phyloP scores from a whole-genome alignment of 1,139 yeast genomes.

The Debaryomyces udenii region DNA sequence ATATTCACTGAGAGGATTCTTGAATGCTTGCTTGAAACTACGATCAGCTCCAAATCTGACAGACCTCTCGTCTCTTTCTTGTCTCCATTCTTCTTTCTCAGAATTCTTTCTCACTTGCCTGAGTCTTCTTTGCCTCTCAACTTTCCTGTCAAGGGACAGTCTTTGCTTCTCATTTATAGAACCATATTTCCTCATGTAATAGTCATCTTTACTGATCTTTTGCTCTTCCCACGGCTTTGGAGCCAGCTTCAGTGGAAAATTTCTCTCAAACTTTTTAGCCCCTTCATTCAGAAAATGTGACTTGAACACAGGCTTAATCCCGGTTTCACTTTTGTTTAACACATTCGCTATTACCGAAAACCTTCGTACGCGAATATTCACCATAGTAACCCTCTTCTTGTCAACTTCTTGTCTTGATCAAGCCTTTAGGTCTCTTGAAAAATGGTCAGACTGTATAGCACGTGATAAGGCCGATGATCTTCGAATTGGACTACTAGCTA shows the following conservation, averaged over 20 bases:
- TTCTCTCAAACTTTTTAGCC: conserved; percentile 17
- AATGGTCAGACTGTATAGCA: too few relatives aligned
- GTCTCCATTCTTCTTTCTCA: conserved; percentile 12
- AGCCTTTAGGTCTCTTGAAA: too few relatives aligned
- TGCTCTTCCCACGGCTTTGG: conserved; percentile 43
- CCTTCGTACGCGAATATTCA: conserved; percentile 7
- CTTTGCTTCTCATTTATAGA: conserved; percentile 33
- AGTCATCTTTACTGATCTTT: conserved; percentile 44
- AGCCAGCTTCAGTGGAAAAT: conserved; percentile 12
- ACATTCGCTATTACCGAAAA: conserved; percentile 7
- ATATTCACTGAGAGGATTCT: conserved; percentile 62
- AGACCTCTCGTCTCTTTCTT: conserved; percentile 3
- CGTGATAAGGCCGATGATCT: too few relatives aligned
- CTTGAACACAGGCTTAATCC: conserved; percentile 18
- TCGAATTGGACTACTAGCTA: too few relatives aligned
- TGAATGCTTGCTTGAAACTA: conserved; percentile 10
- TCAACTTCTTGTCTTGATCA: neutral
- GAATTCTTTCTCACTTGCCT: conserved; percentile 23
- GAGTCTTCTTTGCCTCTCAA: conserved; percentile 36
- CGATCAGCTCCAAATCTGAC: conserved; percentile 6
- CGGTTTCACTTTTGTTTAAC: conserved; percentile 1
- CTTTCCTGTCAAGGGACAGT: conserved; percentile 35
- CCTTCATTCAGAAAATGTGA: conserved; percentile 23
- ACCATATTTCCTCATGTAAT: conserved; percentile 43
- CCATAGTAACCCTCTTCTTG: neutral